phyloP scores from a whole-genome alignment of 2,329 filamentous ascomycete species.

The Lecanicillium sp. region DNA sequence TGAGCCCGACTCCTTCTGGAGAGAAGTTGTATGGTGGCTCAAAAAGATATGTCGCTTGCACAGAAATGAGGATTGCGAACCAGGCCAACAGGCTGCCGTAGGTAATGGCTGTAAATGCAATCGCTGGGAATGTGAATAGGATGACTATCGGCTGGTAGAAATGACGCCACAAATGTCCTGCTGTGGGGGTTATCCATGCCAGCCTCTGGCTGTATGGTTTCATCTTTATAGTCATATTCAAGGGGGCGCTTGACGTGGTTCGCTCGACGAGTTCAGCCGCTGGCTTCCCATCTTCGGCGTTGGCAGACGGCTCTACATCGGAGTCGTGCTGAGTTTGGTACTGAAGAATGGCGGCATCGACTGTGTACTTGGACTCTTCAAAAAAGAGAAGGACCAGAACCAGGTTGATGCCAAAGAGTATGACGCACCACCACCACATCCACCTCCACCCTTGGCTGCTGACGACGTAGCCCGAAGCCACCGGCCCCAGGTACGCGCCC shows the following conservation, averaged over 20 bases:
- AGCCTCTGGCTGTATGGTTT: conserved; percentile 36
- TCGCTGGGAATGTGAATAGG: conserved; percentile 28
- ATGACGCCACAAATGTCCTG: conserved; percentile 19
- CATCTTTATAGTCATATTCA: conserved; percentile 21
- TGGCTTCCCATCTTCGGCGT: not conserved
- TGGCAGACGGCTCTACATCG: not conserved
- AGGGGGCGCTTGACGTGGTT: conserved; percentile 10
- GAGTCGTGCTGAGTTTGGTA: not conserved
- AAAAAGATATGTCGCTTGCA: conserved; percentile 16
- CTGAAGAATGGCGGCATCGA: not conserved
- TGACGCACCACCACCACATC: conserved; percentile 38
- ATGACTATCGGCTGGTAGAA: conserved; percentile 27
- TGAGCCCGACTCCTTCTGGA: conserved; percentile 27
- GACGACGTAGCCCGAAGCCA: conserved; percentile 29
- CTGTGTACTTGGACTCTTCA: conserved; percentile 25
- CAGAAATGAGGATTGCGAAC: conserved; percentile 24
- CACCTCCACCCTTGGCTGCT: conserved; percentile 35
- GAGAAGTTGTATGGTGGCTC: conserved; percentile 28
- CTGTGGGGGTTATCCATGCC: conserved; percentile 20
- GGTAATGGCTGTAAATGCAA: conserved; percentile 25
- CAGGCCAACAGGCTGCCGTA: conserved; percentile 29
- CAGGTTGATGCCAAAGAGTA: conserved; percentile 29
- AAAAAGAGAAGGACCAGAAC: conserved; percentile 34
- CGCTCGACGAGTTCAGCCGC: not conserved
- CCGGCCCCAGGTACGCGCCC: conserved; percentile 24